Percentiles rank a stretch among this genome's conserved stretches.
Conservation (phyloP, 2,329 filamentous ascomycete species). For the Stylonectria norvegica region DNA sequence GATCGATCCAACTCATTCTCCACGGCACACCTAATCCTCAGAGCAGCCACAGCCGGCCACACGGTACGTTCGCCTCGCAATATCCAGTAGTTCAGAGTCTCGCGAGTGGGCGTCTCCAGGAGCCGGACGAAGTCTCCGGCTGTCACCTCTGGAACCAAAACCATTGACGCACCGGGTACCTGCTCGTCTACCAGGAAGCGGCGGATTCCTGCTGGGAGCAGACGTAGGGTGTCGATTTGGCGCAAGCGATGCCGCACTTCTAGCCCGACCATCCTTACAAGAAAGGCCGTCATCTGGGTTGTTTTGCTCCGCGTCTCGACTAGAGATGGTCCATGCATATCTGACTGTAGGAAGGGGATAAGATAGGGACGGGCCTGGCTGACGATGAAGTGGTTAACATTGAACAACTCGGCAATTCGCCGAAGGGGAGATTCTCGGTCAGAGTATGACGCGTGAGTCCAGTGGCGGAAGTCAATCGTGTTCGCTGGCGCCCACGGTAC, state of each 20-base stretch:
- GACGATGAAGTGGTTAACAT: conserved; percentile 93
- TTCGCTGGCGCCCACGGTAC: conserved; percentile 68
- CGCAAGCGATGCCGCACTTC: conserved; percentile 78
- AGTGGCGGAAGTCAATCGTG: conserved; percentile 62
- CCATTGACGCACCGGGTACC: conserved; percentile 73
- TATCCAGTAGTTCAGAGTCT: conserved; percentile 81
- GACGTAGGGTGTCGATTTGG: conserved; percentile 73
- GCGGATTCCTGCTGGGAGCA: conserved; percentile 67
- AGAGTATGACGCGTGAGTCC: conserved; percentile 61
- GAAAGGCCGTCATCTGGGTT: conserved; percentile 54
- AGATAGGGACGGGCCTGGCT: conserved; percentile 89
- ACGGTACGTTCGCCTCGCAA: conserved; percentile 79
- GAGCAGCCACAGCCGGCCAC: conserved; percentile 81
- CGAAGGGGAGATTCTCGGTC: conserved; percentile 64
- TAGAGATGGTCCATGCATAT: conserved; percentile 71
- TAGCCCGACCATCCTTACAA: conserved; percentile 66
- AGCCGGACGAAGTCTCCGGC: conserved; percentile 70
- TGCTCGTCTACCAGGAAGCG: conserved; percentile 80
- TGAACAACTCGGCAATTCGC: conserved; percentile 78
- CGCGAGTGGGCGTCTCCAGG: conserved; percentile 76
- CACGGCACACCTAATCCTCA: conserved; percentile 78
- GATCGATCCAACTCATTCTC: conserved; percentile 85
- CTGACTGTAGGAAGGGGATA: conserved; percentile 77
- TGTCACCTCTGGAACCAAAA: conserved; percentile 76
- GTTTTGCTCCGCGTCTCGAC: conserved; percentile 57